Evolutionary conservation across 2,329 filamentous ascomycete species (phyloP).

Genomic region (Calonectria montana): DNA sequence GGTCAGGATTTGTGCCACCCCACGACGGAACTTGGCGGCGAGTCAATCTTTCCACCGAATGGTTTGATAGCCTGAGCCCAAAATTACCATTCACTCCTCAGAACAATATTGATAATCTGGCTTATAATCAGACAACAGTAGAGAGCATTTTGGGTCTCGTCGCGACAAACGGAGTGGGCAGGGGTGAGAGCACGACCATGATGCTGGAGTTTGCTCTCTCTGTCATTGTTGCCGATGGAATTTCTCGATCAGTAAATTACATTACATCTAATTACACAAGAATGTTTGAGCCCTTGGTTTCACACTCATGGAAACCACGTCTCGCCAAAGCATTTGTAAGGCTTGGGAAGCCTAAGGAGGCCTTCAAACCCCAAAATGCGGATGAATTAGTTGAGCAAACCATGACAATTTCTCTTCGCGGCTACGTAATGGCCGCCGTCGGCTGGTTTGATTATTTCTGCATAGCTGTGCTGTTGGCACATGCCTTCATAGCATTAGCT

Average conservation of each 20-base stretch:
- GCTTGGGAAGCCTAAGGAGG: not conserved
- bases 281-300: not conserved
- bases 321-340: not conserved
- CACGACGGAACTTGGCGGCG: not conserved
- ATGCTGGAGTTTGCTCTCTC: not conserved
- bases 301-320: not conserved
- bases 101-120: not conserved
- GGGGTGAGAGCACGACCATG: not conserved
- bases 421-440: not conserved
- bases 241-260: not conserved
- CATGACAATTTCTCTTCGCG: not conserved
- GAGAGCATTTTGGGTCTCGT: not conserved
- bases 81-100: not conserved
- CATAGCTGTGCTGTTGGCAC: not conserved
- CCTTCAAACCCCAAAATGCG: not conserved
- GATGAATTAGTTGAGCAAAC: not conserved
- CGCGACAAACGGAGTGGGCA: not conserved
- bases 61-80: not conserved
- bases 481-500: not conserved
- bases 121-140: not conserved
- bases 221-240: not conserved
- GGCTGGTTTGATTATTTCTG: not conserved
- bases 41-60: not conserved
- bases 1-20: not conserved
- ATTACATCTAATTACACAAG: not conserved